These are phyloP conservation scores for Candida ovalis DNA, from an alignment of 805 yeast genomes.

Conservation along the genomic window DNA sequence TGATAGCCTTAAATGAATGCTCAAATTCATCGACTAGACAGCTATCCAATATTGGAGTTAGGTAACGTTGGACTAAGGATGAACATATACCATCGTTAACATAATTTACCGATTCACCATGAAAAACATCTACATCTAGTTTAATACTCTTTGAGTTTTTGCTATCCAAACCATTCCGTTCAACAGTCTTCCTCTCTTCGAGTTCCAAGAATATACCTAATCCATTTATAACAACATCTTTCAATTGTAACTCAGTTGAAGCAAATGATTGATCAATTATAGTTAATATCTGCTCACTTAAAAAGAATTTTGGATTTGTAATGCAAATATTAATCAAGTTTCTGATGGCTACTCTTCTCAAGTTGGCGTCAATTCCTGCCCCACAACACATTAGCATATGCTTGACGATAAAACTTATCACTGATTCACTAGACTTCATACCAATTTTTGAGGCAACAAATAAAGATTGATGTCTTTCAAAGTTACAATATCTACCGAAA, in stretches of 20 bases:
- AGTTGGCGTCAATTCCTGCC: conserved; percentile 20
- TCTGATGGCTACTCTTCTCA: conserved; percentile 51
- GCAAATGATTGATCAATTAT: conserved; percentile 50
- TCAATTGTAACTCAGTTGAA: conserved; percentile 35
- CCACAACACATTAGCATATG: conserved; percentile 53
- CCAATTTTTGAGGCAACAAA: conserved; percentile 40
- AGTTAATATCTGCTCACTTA: conserved; percentile 48
- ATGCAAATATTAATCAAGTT: conserved; percentile 58
- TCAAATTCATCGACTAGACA: conserved; percentile 44
- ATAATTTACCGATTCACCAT: conserved; percentile 48
- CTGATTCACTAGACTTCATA: conserved; percentile 48
- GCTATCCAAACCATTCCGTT: conserved; percentile 36
- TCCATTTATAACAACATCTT: conserved; percentile 52
- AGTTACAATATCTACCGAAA: conserved; percentile 67
- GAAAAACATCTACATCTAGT: conserved; percentile 48
- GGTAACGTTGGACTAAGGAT: conserved; percentile 62
- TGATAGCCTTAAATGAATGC: conserved; percentile 47
- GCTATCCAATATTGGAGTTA: conserved; percentile 42
- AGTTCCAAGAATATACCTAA: conserved; percentile 51
- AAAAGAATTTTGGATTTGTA: conserved; percentile 62
- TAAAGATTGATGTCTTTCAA: conserved; percentile 41
- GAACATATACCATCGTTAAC: conserved; percentile 71
- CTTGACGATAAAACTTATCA: conserved; percentile 55
- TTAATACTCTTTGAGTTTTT: conserved; percentile 33
- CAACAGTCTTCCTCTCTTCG: conserved; percentile 48